Conservation (phyloP, 768 basidiomycete species). For the Leucosporidium scottii region DNA sequence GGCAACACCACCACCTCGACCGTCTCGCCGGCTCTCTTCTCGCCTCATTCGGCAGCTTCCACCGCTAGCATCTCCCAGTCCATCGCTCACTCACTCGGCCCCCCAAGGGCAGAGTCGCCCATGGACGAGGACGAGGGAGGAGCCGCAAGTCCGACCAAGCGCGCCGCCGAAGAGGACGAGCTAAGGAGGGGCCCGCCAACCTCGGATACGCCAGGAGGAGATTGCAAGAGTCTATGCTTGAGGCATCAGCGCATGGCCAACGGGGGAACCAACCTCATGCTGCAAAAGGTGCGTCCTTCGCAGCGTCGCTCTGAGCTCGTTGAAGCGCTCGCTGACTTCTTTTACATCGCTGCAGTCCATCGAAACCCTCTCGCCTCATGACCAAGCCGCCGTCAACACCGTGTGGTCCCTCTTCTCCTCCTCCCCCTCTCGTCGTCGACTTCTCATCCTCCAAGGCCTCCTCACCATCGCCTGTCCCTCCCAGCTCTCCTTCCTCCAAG, state of each 20-base stretch:
- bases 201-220: constrained; percentile 29
- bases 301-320: neutral
- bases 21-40: constrained; percentile 20
- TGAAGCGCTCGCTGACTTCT: neutral
- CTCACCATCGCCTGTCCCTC: constrained; percentile 99
- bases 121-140: constrained; percentile 4
- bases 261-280: constrained; percentile 80
- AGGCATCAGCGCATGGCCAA: constrained; percentile 95
- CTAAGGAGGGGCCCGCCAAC: constrained; percentile 22
- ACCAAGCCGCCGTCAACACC: constrained; percentile 78
- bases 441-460: constrained; percentile 89
- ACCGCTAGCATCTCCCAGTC: neutral
- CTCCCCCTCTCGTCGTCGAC: constrained; percentile 80
- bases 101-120: constrained; percentile 5
- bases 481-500: constrained; percentile 89
- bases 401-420: constrained; percentile 97
- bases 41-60: constrained; percentile 15
- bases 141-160: constrained; percentile 4
- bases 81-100: constrained; percentile 14
- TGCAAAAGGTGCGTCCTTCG: constrained; percentile 65
- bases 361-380: constrained; percentile 71
- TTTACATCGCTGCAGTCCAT: constrained; percentile 56
- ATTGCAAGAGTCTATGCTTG: constrained; percentile 69
- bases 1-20: constrained; percentile 4
- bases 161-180: constrained; percentile 23